Conservation (phyloP, 75 land plant species). For the Pinus tabuliformis region DNA sequence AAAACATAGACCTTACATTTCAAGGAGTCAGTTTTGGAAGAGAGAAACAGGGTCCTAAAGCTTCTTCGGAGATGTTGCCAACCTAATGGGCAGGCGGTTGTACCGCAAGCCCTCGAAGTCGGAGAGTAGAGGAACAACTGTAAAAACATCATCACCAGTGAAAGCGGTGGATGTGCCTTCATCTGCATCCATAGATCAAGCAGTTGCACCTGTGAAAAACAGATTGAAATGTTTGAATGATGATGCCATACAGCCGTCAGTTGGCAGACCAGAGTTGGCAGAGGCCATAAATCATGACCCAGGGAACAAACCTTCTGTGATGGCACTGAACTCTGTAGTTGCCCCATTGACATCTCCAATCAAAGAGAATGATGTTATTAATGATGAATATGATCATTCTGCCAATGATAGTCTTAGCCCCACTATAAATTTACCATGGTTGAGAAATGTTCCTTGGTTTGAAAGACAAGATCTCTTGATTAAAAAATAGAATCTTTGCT, state of each 20-base stretch:
- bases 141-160: background rate
- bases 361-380: background rate
- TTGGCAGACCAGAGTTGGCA: no score
- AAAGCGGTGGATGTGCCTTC: slow-evolving; percentile 1
- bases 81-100: slow-evolving; percentile 6
- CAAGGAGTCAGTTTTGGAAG: no score
- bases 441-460: slow-evolving; percentile 30
- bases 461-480: slow-evolving; percentile 21
- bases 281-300: no score
- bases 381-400: background rate
- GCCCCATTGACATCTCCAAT: background rate
- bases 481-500: slow-evolving; percentile 16
- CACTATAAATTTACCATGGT: slow-evolving; percentile 12
- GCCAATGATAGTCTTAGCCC: background rate
- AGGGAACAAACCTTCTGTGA: no score
- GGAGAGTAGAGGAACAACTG: background rate
- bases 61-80: background rate
- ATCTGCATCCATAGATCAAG: no score
- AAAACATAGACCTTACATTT: no score
- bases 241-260: no score
- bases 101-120: slow-evolving; percentile 6
- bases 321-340: background rate
- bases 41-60: no score
- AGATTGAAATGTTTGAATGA: no score
- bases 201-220: no score